Base-by-base conservation (phyloP, 768 basidiomycete genomes). In the Leccinum variicolor region DNA sequence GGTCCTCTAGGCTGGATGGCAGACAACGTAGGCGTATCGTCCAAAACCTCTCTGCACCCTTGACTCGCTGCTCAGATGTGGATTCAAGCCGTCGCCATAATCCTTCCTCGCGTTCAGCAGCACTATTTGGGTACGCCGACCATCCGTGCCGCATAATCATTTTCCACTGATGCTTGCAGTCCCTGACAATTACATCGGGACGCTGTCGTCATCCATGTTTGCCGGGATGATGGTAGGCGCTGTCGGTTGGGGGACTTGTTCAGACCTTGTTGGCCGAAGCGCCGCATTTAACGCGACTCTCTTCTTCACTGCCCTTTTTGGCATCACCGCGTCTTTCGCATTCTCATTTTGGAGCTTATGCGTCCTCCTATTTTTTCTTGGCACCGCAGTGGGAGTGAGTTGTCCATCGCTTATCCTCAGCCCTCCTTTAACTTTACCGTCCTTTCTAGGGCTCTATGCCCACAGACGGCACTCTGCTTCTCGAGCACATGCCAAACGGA, bases 181-280 rank as follows among this genome's bases (percentile, higher is more conserved):
- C 7, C 82, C 84, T 29, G 88, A 94, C 69, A 79, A 77, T 49
- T 84, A 84, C 62, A 90, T 95, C 50, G 96, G 94, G 23, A 70
- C 81, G 1, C 74, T 98, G 14, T 95, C 94, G 0, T 91, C 93
- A 4, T 86, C 89, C 4, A 94, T 92, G 83, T 94, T 94, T 67
- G 85, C 82, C 11, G 92, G 96, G n/a, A 98, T 98, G 96, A 97
- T 98, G 94, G 69, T 97, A 52, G 92, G 95, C 2, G 90, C 92
- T 1, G 74, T 94, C 9, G 90, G 89, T 4, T 94, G 95, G 94
- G 95, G 95, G 56, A 87, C 90, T 23, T 94, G 91, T 61, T 95
- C 94, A 10, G 96, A 98, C 72, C 74, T 96, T 6, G 76, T 92
- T 67, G 97, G 97, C 3, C 86, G 96, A 39, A 90, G 85, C 55